phyloP scores from a whole-genome alignment of 768 basidiomycete species.

The Clavaria fumosa region DNA sequence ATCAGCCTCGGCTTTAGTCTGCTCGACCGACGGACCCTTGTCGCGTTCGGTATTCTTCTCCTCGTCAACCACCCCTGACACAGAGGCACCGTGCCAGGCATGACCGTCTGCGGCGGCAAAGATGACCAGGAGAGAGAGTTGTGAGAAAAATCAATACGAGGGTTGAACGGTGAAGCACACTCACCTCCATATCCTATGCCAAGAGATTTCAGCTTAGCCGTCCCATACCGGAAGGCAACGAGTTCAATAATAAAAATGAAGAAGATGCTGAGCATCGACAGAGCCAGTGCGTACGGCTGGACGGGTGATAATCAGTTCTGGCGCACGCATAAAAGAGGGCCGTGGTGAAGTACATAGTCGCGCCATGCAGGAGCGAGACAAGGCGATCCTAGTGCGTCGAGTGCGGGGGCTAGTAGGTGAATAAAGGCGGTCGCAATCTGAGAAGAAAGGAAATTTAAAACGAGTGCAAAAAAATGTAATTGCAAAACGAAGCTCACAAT shows the following conservation, averaged over 20 bases:
- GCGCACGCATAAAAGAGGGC: too few relatives aligned
- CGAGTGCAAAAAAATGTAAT: neutral
- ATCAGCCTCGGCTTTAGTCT: constrained; percentile 1
- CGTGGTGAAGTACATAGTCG: constrained; percentile 62
- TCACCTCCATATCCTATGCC: constrained; percentile 45
- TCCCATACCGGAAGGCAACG: constrained; percentile 78
- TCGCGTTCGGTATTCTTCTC: too few relatives aligned
- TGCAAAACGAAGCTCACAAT: constrained; percentile 35
- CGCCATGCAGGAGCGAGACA: constrained; percentile 63
- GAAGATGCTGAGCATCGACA: constrained; percentile 74
- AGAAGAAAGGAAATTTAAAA: constrained; percentile 3
- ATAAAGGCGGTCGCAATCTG: constrained; percentile 87
- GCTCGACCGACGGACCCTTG: too few relatives aligned
- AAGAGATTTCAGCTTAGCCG: constrained; percentile 53
- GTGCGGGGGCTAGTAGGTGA: constrained; percentile 63
- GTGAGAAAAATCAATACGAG: neutral
- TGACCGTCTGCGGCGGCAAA: constrained; percentile 54
- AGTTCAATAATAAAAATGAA: constrained; percentile 74
- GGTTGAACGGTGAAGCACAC: constrained; percentile 41
- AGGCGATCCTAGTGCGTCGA: constrained; percentile 49
- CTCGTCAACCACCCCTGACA: too few relatives aligned
- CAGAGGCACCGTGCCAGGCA: constrained; percentile 52
- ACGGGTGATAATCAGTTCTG: too few relatives aligned
- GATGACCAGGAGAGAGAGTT: constrained; percentile 13
- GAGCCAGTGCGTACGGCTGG: constrained; percentile 69